Evolutionary conservation across 176 grass and related monocot species (phyloP), one percentile per base, ranked within the genome.

Genomic region (Cenchrus americanus): DNA sequence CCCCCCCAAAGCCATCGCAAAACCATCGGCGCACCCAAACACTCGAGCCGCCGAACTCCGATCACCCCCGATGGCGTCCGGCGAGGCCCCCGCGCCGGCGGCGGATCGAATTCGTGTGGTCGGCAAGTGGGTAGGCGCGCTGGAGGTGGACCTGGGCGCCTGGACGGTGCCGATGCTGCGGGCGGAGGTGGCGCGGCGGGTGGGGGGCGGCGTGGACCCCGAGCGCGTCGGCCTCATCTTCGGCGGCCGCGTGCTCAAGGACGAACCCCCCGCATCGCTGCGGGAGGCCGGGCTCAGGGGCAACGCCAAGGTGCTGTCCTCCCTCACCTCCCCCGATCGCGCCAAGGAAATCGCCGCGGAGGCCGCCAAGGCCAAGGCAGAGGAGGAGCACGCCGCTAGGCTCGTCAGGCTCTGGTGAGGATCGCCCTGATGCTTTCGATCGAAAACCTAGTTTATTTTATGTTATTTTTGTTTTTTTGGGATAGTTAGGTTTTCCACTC

Each of bases 121-220:
- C 10, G 93, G 96, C 3, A 86, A 89, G 63, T 98, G 96, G 91
- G 85, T 86, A n/a, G 96, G 93, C 46, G 24, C 52, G 3, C 69
- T 98, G 82, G 93, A 95, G 62, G 85, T 95, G 54, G 81, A 86
- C 13, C 70, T 95, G 49, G 87, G 84, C 68, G 26, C 55, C 26
- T 95, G 93, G 93, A 95, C 96, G 24, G 89, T 95, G 64, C 47
- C 89, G 93, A 98, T 90, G 91, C 91, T 98, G 83, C 93, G 96
- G 47, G 88, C 91, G 52, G 96, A 95, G 87, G 91, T 95, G 57
- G 93, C 96, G 46, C 85, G 69, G 84, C 87, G 93, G 55, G 82
- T 86, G 2, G 88, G 86, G 61, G 86, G 57, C 52, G 86, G 64
- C 47, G 87, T 76, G 75, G 89, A 84, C 64, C 87, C 89, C 59